phyloP scores from a whole-genome alignment of 768 basidiomycete genomes.

The Chalciporus chontae region DNA sequence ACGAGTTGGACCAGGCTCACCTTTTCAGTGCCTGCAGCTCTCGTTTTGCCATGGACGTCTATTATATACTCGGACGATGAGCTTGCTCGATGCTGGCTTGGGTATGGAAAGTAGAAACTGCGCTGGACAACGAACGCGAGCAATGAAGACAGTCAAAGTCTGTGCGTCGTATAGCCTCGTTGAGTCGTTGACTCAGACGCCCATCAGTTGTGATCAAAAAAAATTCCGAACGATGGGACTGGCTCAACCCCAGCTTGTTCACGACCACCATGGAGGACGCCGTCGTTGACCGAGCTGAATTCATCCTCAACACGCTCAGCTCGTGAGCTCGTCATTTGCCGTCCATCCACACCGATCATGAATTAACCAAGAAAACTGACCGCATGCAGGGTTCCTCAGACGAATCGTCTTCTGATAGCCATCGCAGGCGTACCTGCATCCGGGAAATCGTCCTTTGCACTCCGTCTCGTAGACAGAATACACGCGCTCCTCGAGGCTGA shows the following conservation, averaged over 20 bases:
- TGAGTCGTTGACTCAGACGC: not conserved
- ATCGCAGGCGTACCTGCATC: slow-evolving; percentile 80
- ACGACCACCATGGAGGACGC: slow-evolving; percentile 30
- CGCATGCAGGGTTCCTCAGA: slow-evolving; percentile 13
- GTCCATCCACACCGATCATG: not conserved
- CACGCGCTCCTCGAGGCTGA: slow-evolving; percentile 40
- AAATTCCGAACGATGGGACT: no score
- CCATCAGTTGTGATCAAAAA: no score
- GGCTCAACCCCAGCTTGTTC: no score
- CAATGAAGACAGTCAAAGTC: no score
- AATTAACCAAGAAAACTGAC: not conserved
- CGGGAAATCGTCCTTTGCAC: slow-evolving; percentile 79
- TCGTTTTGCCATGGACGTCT: not conserved
- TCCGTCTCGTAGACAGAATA: slow-evolving; percentile 48
- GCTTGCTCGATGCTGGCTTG: no score
- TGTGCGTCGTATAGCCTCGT: no score
- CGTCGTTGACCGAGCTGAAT: slow-evolving; percentile 37
- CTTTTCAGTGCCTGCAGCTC: slow-evolving; percentile 3
- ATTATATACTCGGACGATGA: no score
- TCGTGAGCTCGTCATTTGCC: slow-evolving; percentile 30
- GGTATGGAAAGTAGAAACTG: no score
- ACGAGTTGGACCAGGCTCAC: not conserved
- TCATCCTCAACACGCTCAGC: slow-evolving; percentile 35
- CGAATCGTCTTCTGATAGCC: slow-evolving; percentile 60
- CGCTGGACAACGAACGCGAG: no score